Evolutionary conservation across 208 protist species (phyloP), one percentile per base, ranked within the genome.

Genomic region (Leishmania tarentolae): DNA sequence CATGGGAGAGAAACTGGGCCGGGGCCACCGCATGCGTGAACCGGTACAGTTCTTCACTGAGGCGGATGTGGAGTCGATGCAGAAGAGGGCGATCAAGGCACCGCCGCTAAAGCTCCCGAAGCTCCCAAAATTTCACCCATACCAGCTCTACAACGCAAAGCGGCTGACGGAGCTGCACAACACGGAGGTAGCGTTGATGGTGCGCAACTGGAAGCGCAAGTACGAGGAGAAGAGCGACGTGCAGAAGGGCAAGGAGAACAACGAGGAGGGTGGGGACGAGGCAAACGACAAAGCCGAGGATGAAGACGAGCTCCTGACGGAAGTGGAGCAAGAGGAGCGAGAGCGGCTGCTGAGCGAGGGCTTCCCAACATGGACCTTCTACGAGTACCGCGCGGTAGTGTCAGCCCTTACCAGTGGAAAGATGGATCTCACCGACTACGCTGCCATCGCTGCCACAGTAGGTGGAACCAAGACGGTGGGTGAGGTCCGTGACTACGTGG

Each of bases 71-170:
- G 84, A 90, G 79, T 75, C 56, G 56, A 83, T 93, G 82, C 89
- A 94, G 81, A 91, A 47, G 46, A 83, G 78, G 57, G 85, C 82
- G 1, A 73, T 72, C 31, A 95, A 94, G 76, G 88, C 86, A 9
- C 92, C 93, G 37, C 89, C 90, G 37, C 84, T 96, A 66, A 91
- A 91, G 76, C 86, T 95, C 59, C 92, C 91, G 1, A 92, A 89
- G 75, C 63, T 80, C 5, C 92, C 95, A 13, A 89, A 91, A 70
- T 98, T 94, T 65, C 89, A 81, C 40, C 87, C 86, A 8, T 83
- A 94, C 81, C 95, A 98, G 80, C 90, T 98, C 19, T 95, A 91
- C 85, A 97, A 96, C 85, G 79, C 76, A 35, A 94, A 93, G 73
- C 88, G 94, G 15, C 86, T 97, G 70, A 79, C 88, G n/a, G 92